phyloP scores from a whole-genome alignment of 2,329 filamentous ascomycete genomes.

The Nigrospora sphaerica region DNA sequence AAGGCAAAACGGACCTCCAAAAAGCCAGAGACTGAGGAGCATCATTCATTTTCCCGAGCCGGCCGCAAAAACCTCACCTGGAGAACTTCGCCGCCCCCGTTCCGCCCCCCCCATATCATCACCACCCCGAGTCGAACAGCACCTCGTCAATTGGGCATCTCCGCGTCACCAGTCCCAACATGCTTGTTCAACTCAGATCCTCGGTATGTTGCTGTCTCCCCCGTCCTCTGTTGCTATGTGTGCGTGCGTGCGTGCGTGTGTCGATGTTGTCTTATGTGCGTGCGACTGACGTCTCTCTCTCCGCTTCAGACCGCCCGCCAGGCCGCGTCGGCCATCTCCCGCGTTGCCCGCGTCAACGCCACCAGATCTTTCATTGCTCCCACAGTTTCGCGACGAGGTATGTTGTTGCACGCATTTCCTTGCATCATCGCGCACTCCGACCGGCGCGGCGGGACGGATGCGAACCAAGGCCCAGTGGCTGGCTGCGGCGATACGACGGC shows the following conservation, averaged over 20 bases:
- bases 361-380: constrained; percentile 53
- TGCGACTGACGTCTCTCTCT: neutral
- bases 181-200: constrained; percentile 49
- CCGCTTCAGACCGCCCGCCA: constrained; percentile 40
- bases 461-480: too few relatives aligned
- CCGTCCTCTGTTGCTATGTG: neutral
- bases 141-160: constrained; percentile 41
- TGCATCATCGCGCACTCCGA: too few relatives aligned
- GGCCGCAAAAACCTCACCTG: constrained; percentile 3
- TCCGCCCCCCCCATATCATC: neutral
- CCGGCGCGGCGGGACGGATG: too few relatives aligned
- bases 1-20: neutral
- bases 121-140: constrained; percentile 16
- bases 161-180: constrained; percentile 34
- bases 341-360: constrained; percentile 39
- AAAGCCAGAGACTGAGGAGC: too few relatives aligned
- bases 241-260: too few relatives aligned
- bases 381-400: constrained; percentile 56
- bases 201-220: constrained; percentile 38
- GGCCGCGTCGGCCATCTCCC: constrained; percentile 42
- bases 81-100: neutral
- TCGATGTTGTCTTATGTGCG: neutral
- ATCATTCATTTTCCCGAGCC: neutral
- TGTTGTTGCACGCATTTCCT: constrained; percentile 19
- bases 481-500: too few relatives aligned